Percentiles rank a stretch among this genome's conserved stretches.
Conservation (phyloP, 2,329 filamentous ascomycete genomes). For the Diaporthe sp. region DNA sequence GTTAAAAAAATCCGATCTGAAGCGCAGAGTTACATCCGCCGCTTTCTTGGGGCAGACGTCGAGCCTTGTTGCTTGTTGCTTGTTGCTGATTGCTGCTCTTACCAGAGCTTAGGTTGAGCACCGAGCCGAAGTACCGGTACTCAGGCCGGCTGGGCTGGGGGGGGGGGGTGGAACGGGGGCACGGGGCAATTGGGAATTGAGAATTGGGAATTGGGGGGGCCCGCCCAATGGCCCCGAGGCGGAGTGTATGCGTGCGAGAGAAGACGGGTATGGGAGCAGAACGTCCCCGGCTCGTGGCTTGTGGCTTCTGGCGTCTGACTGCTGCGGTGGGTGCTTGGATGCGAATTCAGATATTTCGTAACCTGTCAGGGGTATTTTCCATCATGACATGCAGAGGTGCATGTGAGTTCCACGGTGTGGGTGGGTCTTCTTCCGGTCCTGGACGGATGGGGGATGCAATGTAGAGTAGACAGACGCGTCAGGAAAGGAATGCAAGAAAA, state of each 20-base stretch:
- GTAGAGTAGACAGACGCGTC: background rate
- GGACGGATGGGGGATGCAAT: background rate
- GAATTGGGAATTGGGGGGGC: background rate
- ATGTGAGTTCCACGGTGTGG: constrained; percentile 17
- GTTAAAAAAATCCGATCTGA: constrained; percentile 22
- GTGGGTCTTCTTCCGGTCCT: background rate
- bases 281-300: background rate
- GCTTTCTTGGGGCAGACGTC: constrained; percentile 11
- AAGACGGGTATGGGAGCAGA: too few species aligned
- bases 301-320: background rate
- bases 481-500: background rate
- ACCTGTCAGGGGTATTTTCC: constrained; percentile 19
- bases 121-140: constrained; percentile 25
- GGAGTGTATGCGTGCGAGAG: constrained; percentile 2
- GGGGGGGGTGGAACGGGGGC: background rate
- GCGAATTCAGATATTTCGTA: constrained; percentile 15
- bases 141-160: background rate
- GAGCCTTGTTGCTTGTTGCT: constrained; percentile 3
- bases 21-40: constrained; percentile 27
- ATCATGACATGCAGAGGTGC: constrained; percentile 13
- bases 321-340: background rate
- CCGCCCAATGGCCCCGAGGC: constrained; percentile 11
- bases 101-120: background rate
- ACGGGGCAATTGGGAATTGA: background rate
- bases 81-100: background rate